These are phyloP conservation scores for Fusarium decemcellulare DNA, from an alignment of 2,329 filamentous ascomycete species.

Conservation along the genomic window DNA sequence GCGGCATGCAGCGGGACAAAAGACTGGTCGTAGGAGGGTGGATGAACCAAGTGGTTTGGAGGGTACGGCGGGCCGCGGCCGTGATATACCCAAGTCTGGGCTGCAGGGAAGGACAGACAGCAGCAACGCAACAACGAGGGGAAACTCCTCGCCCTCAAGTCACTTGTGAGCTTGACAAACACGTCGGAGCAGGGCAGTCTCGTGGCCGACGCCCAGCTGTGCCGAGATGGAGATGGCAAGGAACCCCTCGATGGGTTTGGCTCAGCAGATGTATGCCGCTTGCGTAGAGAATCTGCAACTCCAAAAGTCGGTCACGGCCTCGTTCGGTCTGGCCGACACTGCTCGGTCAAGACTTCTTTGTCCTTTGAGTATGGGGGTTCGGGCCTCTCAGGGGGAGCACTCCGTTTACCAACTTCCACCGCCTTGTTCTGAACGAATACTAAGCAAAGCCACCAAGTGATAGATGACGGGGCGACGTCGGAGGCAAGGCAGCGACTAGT, in stretches of 20 bases:
- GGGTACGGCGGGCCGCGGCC: slow-evolving; percentile 44
- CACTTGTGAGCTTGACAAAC: slow-evolving; percentile 47
- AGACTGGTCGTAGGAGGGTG: slow-evolving; percentile 30
- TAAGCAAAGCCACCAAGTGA: slow-evolving; percentile 47
- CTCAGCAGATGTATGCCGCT: slow-evolving; percentile 29
- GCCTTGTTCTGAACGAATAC: slow-evolving; percentile 39
- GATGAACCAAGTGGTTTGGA: slow-evolving; percentile 41
- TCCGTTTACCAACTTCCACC: slow-evolving; percentile 45
- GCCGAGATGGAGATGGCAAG: slow-evolving; percentile 38
- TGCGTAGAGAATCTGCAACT: slow-evolving; percentile 31
- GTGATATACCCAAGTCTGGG: slow-evolving; percentile 47
- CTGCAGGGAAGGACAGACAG: slow-evolving; percentile 44
- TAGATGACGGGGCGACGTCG: slow-evolving; percentile 43
- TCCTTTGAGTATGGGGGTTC: slow-evolving; percentile 28
- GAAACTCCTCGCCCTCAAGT: slow-evolving; percentile 42
- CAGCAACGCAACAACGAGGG: slow-evolving; percentile 38
- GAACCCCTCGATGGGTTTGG: slow-evolving; percentile 32
- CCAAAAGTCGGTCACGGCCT: slow-evolving; percentile 43
- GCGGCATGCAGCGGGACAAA: slow-evolving; percentile 27
- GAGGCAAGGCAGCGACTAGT: slow-evolving; percentile 17
- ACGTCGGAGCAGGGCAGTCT: slow-evolving; percentile 37
- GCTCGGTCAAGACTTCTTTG: slow-evolving; percentile 41
- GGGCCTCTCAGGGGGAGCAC: slow-evolving; percentile 33
- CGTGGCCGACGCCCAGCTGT: slow-evolving; percentile 25
- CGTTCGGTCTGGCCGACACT: slow-evolving; percentile 29